phyloP scores from a whole-genome alignment of 2,329 filamentous ascomycete species.

The Chaetomiaceae sp. region DNA sequence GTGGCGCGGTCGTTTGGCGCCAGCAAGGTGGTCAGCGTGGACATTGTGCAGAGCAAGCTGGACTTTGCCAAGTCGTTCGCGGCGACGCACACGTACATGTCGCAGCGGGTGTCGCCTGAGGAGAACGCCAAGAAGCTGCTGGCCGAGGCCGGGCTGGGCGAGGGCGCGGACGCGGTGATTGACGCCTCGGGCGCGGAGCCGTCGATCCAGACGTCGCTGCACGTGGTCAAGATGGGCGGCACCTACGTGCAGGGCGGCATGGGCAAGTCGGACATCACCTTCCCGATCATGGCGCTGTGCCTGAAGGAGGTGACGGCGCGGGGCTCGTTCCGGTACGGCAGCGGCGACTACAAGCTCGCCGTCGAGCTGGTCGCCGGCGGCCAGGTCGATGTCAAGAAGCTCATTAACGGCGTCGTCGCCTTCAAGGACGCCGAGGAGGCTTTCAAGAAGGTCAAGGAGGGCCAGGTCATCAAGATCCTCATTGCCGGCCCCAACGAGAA shows the following conservation, averaged over 20 bases:
- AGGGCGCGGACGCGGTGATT: conserved; percentile 70
- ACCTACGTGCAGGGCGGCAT: conserved; percentile 84
- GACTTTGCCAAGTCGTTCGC: conserved; percentile 70
- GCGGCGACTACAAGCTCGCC: conserved; percentile 80
- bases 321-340: conserved; percentile 84
- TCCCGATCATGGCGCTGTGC: conserved; percentile 87
- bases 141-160: conserved; percentile 54
- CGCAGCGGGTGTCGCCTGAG: conserved; percentile 55
- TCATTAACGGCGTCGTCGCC: conserved; percentile 70
- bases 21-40: conserved; percentile 73
- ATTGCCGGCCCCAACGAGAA: conserved; percentile 63
- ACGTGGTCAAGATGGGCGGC: conserved; percentile 64
- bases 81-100: conserved; percentile 64
- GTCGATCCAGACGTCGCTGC: conserved; percentile 68
- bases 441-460: conserved; percentile 78
- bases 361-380: conserved; percentile 69
- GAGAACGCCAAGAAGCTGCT: conserved; percentile 69
- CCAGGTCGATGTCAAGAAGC: conserved; percentile 71
- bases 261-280: conserved; percentile 80
- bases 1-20: conserved; percentile 85
- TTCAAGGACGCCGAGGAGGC: conserved; percentile 81
- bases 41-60: conserved; percentile 74
- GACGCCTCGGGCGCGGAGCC: conserved; percentile 76
- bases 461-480: conserved; percentile 67
- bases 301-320: conserved; percentile 82